Conservation (phyloP, 129 eudicot species). For the Flaveria linearis region DNA sequence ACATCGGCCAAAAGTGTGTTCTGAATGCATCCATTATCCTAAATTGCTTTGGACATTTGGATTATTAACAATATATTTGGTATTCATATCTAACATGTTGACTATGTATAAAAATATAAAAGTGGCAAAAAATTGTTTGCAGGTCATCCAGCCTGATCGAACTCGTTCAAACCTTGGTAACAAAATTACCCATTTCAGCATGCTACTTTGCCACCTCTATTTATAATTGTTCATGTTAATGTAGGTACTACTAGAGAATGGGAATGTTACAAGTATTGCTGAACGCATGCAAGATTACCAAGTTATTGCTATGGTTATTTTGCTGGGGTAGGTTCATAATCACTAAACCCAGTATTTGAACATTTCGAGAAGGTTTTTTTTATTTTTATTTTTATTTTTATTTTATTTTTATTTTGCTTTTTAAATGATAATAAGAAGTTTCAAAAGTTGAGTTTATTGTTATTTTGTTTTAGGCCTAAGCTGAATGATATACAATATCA, state of each 20-base stretch:
- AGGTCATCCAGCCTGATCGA: neutral
- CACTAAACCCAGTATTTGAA: neutral
- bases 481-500: slow-evolving; percentile 58
- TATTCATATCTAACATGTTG: neutral
- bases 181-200: neutral
- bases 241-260: slow-evolving; percentile 77
- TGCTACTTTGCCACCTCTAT: neutral
- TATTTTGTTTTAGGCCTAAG: slow-evolving; percentile 64
- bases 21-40: neutral
- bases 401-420: neutral
- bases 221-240: slow-evolving; percentile 15
- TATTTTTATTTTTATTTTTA: neutral
- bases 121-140: neutral
- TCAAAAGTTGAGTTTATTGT: neutral
- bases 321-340: slow-evolving; percentile 61
- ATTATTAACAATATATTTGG: neutral
- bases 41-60: neutral
- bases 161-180: neutral
- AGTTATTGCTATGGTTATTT: slow-evolving; percentile 83
- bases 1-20: neutral
- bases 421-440: neutral
- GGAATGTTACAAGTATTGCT: slow-evolving; percentile 44
- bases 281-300: slow-evolving; percentile 83
- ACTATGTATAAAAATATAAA: neutral
- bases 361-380: slow-evolving; percentile 12